Base-by-base conservation (phyloP, 1,284 basidiomycete genomes). In the Rhodotorula sp. region DNA sequence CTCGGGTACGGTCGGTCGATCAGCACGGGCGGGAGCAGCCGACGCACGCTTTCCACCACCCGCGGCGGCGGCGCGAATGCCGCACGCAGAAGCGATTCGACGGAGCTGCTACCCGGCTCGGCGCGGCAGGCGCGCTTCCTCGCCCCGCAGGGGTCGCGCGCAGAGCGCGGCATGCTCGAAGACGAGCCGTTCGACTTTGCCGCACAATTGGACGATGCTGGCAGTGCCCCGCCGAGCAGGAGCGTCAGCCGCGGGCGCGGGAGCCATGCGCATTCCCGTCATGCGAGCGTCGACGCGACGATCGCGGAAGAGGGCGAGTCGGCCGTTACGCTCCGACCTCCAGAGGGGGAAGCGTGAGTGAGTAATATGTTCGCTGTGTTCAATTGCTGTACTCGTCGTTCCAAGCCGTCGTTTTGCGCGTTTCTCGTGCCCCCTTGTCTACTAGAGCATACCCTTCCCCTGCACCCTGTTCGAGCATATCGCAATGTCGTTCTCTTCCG, bases 251-350 rank as follows among this genome's bases (percentile, higher is more conserved):
- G 32, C 5, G 58, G 58, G n/a, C 8, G 46, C 25, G 56, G 53
- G 22, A 54, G 41, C 41, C 53, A 39, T 9, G 41, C 15, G 2
- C 37, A 57, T 7, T 54, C 59, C 37, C 32, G 55, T 21, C 15
- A 25, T 34, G 25, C 63, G 29, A 41, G 41, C 32, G 15, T 51
- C 19, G 39, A 65, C n/a, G 56, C 57, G n/a, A 56, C 58, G 19
- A 71, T 71, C 17, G 41, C 44, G 15, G 69, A 71, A 36, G 69
- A 51, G 53, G 61, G 69, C 32, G 69, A 71, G 61, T 67, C 65
- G 22, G 39, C 39, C 10, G 54, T 67, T 17, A 71, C 65, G 48
- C 36, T 67, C 17, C 60, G 60, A 3, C 15, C 2, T 13, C n/a
- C 10, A 15, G 50, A 29, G 27, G 50, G n/a, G 2, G 50, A n/a